phyloP scores from a whole-genome alignment of 2,329 filamentous ascomycete genomes.

The Aureobasidium sp. region DNA sequence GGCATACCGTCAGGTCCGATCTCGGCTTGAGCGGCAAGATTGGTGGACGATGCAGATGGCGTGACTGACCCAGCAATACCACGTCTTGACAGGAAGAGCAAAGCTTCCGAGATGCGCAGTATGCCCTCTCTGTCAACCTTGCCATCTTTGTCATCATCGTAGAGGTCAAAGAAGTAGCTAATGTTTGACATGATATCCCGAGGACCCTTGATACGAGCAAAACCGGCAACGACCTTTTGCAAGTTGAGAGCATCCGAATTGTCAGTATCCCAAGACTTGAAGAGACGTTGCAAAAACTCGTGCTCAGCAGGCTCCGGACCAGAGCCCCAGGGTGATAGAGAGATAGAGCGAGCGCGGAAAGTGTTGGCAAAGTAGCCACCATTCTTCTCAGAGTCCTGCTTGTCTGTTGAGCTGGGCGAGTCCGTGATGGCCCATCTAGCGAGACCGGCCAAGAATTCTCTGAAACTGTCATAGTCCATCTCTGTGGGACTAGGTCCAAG shows the following conservation, averaged over 20 bases:
- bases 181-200: conserved; percentile 97
- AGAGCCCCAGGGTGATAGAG: conserved; percentile 48
- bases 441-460: conserved; percentile 81
- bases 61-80: conserved; percentile 70
- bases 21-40: conserved; percentile 36
- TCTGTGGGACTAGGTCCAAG: conserved; percentile 80
- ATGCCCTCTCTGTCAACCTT: conserved; percentile 94
- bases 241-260: conserved; percentile 69
- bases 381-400: conserved; percentile 44
- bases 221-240: conserved; percentile 83
- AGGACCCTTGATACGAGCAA: conserved; percentile 86
- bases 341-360: conserved; percentile 32
- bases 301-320: conserved; percentile 75
- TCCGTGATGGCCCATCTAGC: conserved; percentile 91
- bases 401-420: conserved; percentile 55
- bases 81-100: conserved; percentile 83
- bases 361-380: conserved; percentile 50
- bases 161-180: conserved; percentile 94
- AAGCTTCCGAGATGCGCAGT: conserved; percentile 82
- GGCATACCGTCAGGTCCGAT: conserved; percentile 26
- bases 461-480: conserved; percentile 96
- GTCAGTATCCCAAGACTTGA: conserved; percentile 79
- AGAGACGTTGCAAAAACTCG: conserved; percentile 85
- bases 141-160: conserved; percentile 86
- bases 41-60: conserved; percentile 52